A percentile compares a stretch with the other conserved stretches of the same genome.
These are phyloP conservation scores for Spathaspora passalidarum DNA, from an alignment of 805 yeast species.

Conservation along the genomic window DNA sequence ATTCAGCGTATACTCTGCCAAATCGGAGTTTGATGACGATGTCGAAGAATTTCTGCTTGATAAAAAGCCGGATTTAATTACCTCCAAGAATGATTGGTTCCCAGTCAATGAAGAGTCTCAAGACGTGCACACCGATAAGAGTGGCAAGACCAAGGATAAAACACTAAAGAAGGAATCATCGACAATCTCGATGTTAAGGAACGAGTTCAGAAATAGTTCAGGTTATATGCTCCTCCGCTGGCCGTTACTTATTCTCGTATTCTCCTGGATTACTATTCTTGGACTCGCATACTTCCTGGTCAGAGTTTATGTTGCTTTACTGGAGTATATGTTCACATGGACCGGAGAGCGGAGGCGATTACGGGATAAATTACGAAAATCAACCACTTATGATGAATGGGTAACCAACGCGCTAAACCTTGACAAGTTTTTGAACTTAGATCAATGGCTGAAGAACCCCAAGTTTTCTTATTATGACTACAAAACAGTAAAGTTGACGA, in stretches of 20 bases:
- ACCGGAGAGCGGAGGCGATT: conserved; percentile 52
- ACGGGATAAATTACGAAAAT: conserved; percentile 46
- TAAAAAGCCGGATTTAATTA: conserved; percentile 16
- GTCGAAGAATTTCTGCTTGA: neutral
- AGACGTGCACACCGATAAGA: neutral
- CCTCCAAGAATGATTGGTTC: conserved; percentile 29
- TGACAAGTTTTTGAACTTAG: conserved; percentile 57
- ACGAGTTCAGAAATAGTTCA: conserved; percentile 36
- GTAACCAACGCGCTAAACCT: conserved; percentile 51
- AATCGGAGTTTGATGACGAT: neutral
- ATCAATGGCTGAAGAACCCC: conserved; percentile 61
- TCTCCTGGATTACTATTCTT: conserved; percentile 53
- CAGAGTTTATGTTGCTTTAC: conserved; percentile 58
- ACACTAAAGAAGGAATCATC: neutral
- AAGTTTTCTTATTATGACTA: conserved; percentile 67
- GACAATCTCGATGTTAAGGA: conserved; percentile 14
- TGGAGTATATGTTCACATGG: conserved; percentile 61
- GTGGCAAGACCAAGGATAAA: neutral
- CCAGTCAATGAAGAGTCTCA: conserved; percentile 5
- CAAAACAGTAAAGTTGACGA: conserved; percentile 51
- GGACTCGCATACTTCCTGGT: conserved; percentile 49
- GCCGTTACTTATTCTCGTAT: conserved; percentile 56
- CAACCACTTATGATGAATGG: conserved; percentile 62
- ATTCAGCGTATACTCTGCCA: neutral
- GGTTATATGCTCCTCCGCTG: conserved; percentile 51